phyloP scores from a whole-genome alignment of 371 early-diverging fungal species.

The Syncephalastrum sp. region DNA sequence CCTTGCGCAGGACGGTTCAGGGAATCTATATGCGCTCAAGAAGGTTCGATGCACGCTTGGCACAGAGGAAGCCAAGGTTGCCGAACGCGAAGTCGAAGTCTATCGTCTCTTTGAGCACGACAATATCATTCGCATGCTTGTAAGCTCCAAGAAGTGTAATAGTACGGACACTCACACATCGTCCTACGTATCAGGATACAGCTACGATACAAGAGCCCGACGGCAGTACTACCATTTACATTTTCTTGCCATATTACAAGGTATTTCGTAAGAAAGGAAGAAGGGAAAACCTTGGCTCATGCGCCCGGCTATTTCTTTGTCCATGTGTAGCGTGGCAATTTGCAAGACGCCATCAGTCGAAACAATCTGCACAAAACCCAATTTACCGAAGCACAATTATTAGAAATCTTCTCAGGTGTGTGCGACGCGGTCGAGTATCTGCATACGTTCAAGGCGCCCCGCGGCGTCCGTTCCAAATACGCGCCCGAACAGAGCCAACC shows the following conservation, averaged over 20 bases:
- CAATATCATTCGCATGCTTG: slow-evolving; percentile 70
- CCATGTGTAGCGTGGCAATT: slow-evolving; percentile 50
- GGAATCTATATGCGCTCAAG: slow-evolving; percentile 63
- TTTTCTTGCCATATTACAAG: slow-evolving; percentile 67
- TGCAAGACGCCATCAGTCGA: slow-evolving; percentile 59
- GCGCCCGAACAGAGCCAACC: slow-evolving; percentile 5
- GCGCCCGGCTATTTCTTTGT: too few relatives aligned
- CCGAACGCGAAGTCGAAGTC: slow-evolving; percentile 68
- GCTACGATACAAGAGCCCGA: slow-evolving; percentile 58
- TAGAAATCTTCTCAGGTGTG: slow-evolving; percentile 23
- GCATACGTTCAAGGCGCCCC: slow-evolving; percentile 17
- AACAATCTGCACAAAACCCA: slow-evolving; percentile 41
- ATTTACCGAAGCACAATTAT: slow-evolving; percentile 53
- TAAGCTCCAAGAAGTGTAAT: slow-evolving; percentile 27
- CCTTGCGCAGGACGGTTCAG: slow-evolving; percentile 63
- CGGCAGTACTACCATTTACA: slow-evolving; percentile 63
- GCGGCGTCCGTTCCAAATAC: slow-evolving; percentile 12
- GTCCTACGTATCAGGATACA: slow-evolving; percentile 48
- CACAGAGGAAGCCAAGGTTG: slow-evolving; percentile 56
- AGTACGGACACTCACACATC: background rate
- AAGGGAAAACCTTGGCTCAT: too few relatives aligned
- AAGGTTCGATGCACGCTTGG: slow-evolving; percentile 67
- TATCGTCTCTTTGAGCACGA: slow-evolving; percentile 62
- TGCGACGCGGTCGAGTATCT: slow-evolving; percentile 17
- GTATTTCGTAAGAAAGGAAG: slow-evolving; percentile 31